These are phyloP conservation scores for Xylaria scruposa DNA, from an alignment of 495 filamentous ascomycete genomes.

Conservation along the genomic window DNA sequence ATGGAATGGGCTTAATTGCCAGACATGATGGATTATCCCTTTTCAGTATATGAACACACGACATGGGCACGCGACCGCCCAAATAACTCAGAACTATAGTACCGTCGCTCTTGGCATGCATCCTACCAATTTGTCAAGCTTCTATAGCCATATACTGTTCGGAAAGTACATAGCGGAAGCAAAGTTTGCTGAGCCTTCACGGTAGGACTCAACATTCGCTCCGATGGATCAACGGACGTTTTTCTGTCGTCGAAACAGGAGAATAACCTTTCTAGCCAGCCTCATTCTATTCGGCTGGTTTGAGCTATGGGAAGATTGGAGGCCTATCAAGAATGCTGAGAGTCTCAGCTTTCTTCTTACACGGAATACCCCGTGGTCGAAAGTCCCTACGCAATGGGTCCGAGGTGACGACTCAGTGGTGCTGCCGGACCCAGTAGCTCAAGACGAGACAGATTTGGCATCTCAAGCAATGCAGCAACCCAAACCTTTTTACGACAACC, in stretches of 20 bases:
- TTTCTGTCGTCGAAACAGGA: conserved; percentile 6
- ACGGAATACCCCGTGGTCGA: conserved; percentile 32
- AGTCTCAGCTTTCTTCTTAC: conserved; percentile 23
- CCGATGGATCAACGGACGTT: conserved; percentile 12
- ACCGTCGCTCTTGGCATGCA: conserved; percentile 10
- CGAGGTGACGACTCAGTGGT: conserved; percentile 30
- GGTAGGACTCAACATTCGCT: conserved; percentile 2
- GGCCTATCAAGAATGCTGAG: conserved; percentile 18
- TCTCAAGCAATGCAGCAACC: not conserved
- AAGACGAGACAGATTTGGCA: conserved; percentile 15
- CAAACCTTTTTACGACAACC: conserved; percentile 29
- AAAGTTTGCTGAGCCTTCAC: conserved; percentile 6
- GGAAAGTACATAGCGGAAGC: conserved; percentile 1
- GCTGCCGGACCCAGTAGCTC: conserved; percentile 17
- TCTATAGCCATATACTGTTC: not conserved
- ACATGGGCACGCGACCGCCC: conserved; percentile 18
- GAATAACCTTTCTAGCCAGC: conserved; percentile 23
- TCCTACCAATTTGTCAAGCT: not conserved
- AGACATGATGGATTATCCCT: conserved; percentile 9
- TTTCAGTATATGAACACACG: conserved; percentile 13
- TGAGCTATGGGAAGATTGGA: conserved; percentile 29
- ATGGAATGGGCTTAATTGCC: not conserved
- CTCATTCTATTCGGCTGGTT: conserved; percentile 34
- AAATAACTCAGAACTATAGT: not conserved
- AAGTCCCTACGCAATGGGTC: conserved; percentile 35